Evolutionary conservation across 306 rosid species (phyloP).

Genomic region (Dryas octopetala): DNA sequence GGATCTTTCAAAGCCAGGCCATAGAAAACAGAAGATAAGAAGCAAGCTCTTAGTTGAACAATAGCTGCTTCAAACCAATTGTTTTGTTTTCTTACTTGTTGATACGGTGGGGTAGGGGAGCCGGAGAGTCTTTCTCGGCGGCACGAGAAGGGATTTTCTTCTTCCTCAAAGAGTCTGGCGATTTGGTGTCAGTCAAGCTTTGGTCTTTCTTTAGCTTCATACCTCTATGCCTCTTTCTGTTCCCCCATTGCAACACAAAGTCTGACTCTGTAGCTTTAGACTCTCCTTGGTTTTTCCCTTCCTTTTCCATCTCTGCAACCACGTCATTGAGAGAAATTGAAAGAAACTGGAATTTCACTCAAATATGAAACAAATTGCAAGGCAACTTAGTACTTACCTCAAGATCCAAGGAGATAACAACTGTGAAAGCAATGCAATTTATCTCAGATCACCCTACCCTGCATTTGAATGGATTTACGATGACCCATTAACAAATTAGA

Average conservation of each 20-base stretch:
- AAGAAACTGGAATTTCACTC: background rate
- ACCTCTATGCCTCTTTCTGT: constrained; percentile 54
- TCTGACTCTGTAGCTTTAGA: constrained; percentile 40
- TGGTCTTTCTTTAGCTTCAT: constrained; percentile 42
- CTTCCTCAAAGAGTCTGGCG: constrained; percentile 34
- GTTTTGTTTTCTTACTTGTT: constrained; percentile 36
- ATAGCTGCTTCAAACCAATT: background rate
- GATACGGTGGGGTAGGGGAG: constrained; percentile 35
- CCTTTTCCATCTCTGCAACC: constrained; percentile 49
- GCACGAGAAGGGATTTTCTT: constrained; percentile 39
- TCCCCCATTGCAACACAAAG: constrained; percentile 58
- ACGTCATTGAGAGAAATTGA: background rate
- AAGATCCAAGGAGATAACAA: constrained; percentile 28
- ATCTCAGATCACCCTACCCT: constrained; percentile 18
- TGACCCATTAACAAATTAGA: constrained; percentile 4
- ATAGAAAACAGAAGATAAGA: background rate
- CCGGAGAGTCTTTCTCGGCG: constrained; percentile 29
- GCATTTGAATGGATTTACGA: constrained; percentile 23
- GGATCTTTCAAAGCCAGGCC: background rate
- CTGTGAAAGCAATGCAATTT: constrained; percentile 8
- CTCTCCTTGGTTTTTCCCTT: constrained; percentile 38
- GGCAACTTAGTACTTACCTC: constrained; percentile 22
- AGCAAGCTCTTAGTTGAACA: background rate
- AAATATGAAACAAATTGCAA: background rate
- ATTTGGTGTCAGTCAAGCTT: constrained; percentile 20